phyloP scores from a whole-genome alignment of 2,329 filamentous ascomycete species.

The Monosporascus sp. region DNA sequence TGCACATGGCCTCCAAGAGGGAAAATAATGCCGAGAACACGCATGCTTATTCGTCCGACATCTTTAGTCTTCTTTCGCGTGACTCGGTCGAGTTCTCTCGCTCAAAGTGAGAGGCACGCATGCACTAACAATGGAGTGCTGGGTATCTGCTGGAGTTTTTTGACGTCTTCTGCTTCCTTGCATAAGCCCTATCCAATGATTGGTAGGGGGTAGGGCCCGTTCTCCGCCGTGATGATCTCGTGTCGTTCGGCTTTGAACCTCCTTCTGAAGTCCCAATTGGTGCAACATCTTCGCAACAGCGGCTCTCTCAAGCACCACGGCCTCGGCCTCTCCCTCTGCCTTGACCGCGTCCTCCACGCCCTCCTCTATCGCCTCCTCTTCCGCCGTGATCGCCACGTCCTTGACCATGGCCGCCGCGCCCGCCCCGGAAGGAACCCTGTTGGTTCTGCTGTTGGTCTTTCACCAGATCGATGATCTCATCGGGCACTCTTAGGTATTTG shows the following conservation, averaged over 20 bases:
- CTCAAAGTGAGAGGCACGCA: neutral
- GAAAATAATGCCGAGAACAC: neutral
- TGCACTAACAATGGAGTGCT: neutral
- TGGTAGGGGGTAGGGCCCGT: neutral
- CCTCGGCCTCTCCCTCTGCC: conserved; percentile 41
- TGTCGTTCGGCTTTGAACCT: neutral
- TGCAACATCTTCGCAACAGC: neutral
- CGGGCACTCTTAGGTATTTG: conserved; percentile 93
- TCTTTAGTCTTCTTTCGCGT: neutral
- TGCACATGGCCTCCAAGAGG: too few relatives aligned
- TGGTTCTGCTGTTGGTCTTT: conserved; percentile 86
- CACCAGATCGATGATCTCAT: conserved; percentile 91
- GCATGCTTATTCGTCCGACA: neutral
- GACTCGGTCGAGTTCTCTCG: neutral
- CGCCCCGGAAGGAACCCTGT: conserved; percentile 57
- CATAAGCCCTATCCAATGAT: neutral
- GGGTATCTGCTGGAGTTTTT: neutral
- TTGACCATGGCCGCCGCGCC: conserved; percentile 53
- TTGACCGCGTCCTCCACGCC: conserved; percentile 48
- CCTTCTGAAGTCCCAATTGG: neutral
- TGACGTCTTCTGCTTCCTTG: neutral
- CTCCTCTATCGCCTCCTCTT: conserved; percentile 50
- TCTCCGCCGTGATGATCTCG: neutral
- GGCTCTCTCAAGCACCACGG: conserved; percentile 26
- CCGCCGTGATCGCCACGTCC: conserved; percentile 54